Evolutionary conservation across 371 early-diverging fungal genomes (phyloP), one percentile per base, ranked within the genome.

Genomic region (Coemansia sp.): DNA sequence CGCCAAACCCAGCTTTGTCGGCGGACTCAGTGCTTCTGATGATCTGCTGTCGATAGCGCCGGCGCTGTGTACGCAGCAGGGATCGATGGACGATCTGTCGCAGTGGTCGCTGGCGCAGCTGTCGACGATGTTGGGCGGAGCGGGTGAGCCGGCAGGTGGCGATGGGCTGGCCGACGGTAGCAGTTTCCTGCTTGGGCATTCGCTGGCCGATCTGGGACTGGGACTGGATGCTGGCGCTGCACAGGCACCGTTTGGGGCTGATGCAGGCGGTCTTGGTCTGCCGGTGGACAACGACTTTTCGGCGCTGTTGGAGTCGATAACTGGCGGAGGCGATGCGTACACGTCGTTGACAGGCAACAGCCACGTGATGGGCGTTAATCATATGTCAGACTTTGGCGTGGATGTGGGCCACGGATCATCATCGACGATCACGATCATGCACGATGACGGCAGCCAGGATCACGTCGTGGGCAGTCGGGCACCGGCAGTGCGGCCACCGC

Each of bases 391-490:
- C 26, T 32, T 32, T 32, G 23, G 29, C 46, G 3, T 61, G 21
- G 62, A 73, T 4, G 26, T 61, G 4, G 70, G 61, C 13, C 78
- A 70, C 54, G 79, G 79, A 21, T 78, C 78, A 24, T 78, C 78
- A 28, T 78, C 78, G 19, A 78, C 78, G 3, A 78, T 78, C 49
- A 78, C 79, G 41, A 48, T 78, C n/a, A 73, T 70, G 66, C 78
- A 78, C 21, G 78, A 78, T 28, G 61, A 61, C 52, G 65, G 65
- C 44, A 66, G 70, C 56, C 2, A 40, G 15, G 24, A 9, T 8
- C 9, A 60, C 39, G 32, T 9, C 32, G 32, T 32, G 32, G 36
- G 56, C 23, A 48, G 21, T 11, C 23, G 54, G 60, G 53, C 29
- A 21, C 56, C 53, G 26, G 21, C 7, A 6, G 52, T 53, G 7